These are phyloP conservation scores for Boletus sp. DNA, from an alignment of 768 basidiomycete genomes.

Conservation along the genomic window DNA sequence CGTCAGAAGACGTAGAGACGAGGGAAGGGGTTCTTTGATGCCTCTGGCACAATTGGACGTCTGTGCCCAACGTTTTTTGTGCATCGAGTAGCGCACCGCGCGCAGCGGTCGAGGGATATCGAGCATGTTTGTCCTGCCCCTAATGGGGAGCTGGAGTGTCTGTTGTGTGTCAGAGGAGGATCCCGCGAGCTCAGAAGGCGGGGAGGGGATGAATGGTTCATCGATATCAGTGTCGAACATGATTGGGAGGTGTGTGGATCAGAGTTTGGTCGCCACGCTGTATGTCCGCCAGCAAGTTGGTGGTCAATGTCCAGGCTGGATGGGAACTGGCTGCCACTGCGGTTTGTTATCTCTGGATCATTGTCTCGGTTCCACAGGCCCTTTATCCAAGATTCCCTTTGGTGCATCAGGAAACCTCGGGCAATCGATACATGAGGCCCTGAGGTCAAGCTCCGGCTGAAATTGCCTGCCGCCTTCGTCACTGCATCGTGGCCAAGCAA, in stretches of 20 bases:
- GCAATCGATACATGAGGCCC: conserved; percentile 29
- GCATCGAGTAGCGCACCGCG: conserved; percentile 32
- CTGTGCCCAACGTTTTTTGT: conserved; percentile 32
- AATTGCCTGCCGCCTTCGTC: background rate
- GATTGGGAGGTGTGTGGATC: conserved; percentile 3
- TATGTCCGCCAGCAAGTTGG: conserved; percentile 9
- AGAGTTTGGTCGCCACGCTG: conserved; percentile 9
- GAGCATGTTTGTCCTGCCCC: conserved; percentile 18
- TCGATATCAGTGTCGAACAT: conserved; percentile 31
- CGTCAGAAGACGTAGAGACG: conserved; percentile 53
- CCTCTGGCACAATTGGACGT: conserved; percentile 35
- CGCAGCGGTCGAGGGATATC: conserved; percentile 29
- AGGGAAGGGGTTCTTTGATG: conserved; percentile 36
- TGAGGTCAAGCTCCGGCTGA: conserved; percentile 25
- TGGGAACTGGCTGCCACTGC: background rate
- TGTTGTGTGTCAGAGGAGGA: conserved; percentile 30
- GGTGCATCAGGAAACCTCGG: background rate
- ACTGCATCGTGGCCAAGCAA: conserved; percentile 22
- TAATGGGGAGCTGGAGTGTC: conserved; percentile 13
- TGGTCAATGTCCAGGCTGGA: conserved; percentile 1
- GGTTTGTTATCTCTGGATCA: background rate
- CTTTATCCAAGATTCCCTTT: conserved; percentile 14
- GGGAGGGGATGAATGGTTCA: conserved; percentile 29
- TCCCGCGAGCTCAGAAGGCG: conserved; percentile 24
- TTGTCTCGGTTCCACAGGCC: background rate